Percentiles rank a stretch among this genome's conserved stretches.
These are phyloP conservation scores for Strigomonas galati DNA, from an alignment of 208 protist genomes.

Conservation along the genomic window DNA sequence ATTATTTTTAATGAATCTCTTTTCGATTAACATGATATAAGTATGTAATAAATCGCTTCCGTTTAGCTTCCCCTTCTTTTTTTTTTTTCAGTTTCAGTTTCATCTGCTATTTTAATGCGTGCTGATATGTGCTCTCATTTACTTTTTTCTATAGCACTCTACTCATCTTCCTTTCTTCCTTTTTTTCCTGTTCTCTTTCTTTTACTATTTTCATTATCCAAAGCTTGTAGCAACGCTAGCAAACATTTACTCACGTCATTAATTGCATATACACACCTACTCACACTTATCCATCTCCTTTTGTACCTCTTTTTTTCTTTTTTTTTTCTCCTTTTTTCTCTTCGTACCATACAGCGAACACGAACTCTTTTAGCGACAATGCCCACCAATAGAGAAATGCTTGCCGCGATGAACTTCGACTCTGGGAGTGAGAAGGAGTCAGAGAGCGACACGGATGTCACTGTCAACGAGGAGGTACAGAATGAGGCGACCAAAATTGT, in stretches of 20 bases:
- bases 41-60: too few relatives aligned
- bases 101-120: conserved; percentile 2
- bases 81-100: conserved; percentile 17
- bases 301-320: too few relatives aligned
- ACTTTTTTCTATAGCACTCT: not conserved
- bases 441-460: too few relatives aligned
- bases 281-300: too few relatives aligned
- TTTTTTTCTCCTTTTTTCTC: too few relatives aligned
- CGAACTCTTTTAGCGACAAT: too few relatives aligned
- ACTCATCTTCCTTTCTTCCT: not conserved
- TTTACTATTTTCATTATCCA: not conserved
- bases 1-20: too few relatives aligned
- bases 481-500: conserved; percentile 58
- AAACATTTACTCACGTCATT: not conserved
- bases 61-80: not conserved
- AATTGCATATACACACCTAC: too few relatives aligned
- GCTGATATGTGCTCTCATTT: not conserved
- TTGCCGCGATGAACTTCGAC: conserved; percentile 68
- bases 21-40: too few relatives aligned
- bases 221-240: too few relatives aligned
- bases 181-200: not conserved
- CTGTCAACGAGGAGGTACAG: conserved; percentile 10
- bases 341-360: too few relatives aligned
- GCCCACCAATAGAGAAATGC: conserved; percentile 53
- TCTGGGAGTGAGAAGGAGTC: conserved; percentile 23